Evolutionary conservation across 1,284 basidiomycete species (phyloP).

Genomic region (Rhodotorula sp.): DNA sequence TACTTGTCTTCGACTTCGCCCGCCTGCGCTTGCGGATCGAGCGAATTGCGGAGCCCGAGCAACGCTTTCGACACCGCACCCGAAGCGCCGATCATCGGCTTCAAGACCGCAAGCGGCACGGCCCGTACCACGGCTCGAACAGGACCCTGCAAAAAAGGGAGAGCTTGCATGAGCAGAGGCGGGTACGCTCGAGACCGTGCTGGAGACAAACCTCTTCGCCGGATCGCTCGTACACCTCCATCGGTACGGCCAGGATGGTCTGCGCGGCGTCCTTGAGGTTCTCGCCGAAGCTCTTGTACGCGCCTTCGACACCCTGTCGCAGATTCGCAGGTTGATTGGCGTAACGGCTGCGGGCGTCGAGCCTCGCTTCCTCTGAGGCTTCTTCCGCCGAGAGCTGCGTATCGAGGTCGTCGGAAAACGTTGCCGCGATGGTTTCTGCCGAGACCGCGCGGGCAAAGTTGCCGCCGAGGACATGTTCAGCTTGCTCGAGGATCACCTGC

Average conservation of each 20-base stretch:
- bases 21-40: constrained; percentile 44
- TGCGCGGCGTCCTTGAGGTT: constrained; percentile 92
- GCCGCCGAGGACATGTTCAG: constrained; percentile 85
- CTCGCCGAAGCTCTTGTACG: constrained; percentile 76
- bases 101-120: constrained; percentile 92
- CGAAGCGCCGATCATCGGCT: constrained; percentile 93
- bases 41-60: constrained; percentile 78
- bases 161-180: background rate
- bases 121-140: constrained; percentile 89
- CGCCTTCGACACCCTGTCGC: constrained; percentile 81
- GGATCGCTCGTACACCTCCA: constrained; percentile 95
- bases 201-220: constrained; percentile 68
- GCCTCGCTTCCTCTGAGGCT: constrained; percentile 47
- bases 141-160: constrained; percentile 62
- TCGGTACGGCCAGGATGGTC: constrained; percentile 95
- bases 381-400: background rate
- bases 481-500: constrained; percentile 92
- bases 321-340: constrained; percentile 83
- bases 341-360: constrained; percentile 64
- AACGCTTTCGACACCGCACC: constrained; percentile 95
- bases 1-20: constrained; percentile 42
- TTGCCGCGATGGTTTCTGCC: constrained; percentile 14
- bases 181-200: no score
- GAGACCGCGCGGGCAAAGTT: constrained; percentile 10
- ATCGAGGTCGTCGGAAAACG: background rate